Evolutionary conservation across 768 basidiomycete species (phyloP).

Genomic region (Mrakia blollopis): DNA sequence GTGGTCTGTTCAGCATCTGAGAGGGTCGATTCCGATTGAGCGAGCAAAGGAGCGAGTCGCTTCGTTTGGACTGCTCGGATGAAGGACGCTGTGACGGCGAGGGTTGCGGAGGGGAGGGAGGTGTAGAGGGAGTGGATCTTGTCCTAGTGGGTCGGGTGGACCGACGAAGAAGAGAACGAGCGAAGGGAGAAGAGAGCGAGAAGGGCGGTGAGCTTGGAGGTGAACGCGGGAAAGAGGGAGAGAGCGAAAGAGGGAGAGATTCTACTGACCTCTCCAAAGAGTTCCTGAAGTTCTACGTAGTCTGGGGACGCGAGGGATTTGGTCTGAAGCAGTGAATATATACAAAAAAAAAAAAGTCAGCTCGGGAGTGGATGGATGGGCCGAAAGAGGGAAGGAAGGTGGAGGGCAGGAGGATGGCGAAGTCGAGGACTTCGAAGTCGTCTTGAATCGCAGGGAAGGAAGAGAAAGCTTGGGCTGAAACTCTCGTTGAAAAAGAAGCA

Average conservation of each 20-base stretch:
- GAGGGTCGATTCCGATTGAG: neutral
- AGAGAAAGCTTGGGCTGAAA: too few species aligned
- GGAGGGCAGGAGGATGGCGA: neutral
- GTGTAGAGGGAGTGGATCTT: neutral
- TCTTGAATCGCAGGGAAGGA: too few species aligned
- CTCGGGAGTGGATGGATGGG: neutral
- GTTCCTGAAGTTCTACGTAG: neutral
- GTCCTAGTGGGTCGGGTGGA: neutral
- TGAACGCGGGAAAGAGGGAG: neutral
- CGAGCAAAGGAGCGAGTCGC: neutral
- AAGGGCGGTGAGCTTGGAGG: too few species aligned
- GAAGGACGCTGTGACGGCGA: neutral
- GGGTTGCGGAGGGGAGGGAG: neutral
- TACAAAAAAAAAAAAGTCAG: neutral
- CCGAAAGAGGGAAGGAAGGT: neutral
- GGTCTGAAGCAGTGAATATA: neutral
- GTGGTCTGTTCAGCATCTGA: neutral
- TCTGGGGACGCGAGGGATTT: neutral
- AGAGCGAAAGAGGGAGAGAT: neutral
- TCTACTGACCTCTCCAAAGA: slow-evolving; percentile 1
- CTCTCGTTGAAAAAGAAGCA: too few species aligned
- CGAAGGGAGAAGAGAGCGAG: neutral
- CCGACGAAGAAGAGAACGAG: neutral
- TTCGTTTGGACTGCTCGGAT: neutral
- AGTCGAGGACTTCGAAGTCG: neutral